Evolutionary conservation across 73 alveolate genomes (phyloP).

Genomic region (Paramecium bursaria): DNA sequence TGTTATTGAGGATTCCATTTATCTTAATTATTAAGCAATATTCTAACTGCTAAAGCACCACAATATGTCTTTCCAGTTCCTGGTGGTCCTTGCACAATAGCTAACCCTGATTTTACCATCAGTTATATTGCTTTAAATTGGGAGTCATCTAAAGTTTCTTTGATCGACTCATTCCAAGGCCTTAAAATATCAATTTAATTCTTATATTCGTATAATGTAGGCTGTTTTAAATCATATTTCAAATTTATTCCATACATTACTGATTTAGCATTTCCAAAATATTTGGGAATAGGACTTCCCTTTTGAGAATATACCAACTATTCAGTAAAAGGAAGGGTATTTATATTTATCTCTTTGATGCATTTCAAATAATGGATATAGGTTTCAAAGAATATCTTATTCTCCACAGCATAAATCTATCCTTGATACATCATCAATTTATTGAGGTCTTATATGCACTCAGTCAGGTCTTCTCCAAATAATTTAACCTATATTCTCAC

Average conservation of each 20-base stretch:
- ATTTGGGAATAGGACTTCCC: neutral
- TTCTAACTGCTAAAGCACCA: constrained; percentile 81
- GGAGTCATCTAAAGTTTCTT: neutral
- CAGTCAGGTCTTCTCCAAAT: too few species aligned
- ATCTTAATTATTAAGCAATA: constrained; percentile 66
- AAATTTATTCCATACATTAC: neutral
- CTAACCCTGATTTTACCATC: constrained; percentile 74
- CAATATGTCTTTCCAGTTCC: constrained; percentile 95
- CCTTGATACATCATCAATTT: too few species aligned
- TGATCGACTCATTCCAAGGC: too few species aligned
- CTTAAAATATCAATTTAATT: too few species aligned
- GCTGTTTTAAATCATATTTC: neutral
- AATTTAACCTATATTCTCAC: too few species aligned
- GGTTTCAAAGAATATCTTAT: constrained; percentile 20
- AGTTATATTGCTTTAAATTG: neutral
- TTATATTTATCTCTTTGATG: neutral
- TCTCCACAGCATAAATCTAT: too few species aligned
- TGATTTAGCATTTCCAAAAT: neutral
- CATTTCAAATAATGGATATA: constrained; percentile 34
- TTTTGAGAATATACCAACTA: neutral
- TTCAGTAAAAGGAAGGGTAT: neutral
- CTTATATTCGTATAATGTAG: too few species aligned
- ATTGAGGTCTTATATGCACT: too few species aligned
- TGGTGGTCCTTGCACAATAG: constrained; percentile 94
- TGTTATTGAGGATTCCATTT: constrained; percentile 26